Conservation (phyloP, 805 yeast species). For the Soucietia sequanensis region DNA sequence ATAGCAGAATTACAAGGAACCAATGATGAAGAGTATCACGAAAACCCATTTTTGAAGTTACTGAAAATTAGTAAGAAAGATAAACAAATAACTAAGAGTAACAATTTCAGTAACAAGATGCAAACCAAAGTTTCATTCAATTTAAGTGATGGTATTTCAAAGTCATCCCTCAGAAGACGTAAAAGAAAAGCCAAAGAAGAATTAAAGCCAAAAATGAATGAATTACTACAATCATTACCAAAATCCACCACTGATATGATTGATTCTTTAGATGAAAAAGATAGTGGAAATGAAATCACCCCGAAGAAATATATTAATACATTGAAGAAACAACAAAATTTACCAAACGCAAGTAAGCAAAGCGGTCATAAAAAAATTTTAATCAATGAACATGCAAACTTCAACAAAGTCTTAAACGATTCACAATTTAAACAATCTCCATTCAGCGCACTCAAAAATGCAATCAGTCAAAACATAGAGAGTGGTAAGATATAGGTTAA, state of each 20-base stretch:
- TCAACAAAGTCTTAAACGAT: conserved; percentile 56
- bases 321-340: conserved; percentile 30
- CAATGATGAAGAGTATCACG: conserved; percentile 21
- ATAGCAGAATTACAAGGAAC: conserved; percentile 24
- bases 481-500: not conserved
- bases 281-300: conserved; percentile 2
- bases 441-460: conserved; percentile 61
- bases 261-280: conserved; percentile 3
- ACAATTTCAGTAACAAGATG: conserved; percentile 31
- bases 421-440: conserved; percentile 57
- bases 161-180: conserved; percentile 63
- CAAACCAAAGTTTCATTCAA: conserved; percentile 27
- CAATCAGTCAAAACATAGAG: conserved; percentile 33
- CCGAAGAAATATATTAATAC: conserved; percentile 18
- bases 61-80: conserved; percentile 54
- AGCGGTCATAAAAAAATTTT: conserved; percentile 49
- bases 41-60: conserved; percentile 52
- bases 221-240: conserved; percentile 53
- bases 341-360: conserved; percentile 50
- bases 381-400: conserved; percentile 55
- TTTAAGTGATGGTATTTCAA: conserved; percentile 53
- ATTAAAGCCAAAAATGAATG: conserved; percentile 66
- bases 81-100: conserved; percentile 42
- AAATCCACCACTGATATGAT: conserved; percentile 24
- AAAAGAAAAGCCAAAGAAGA: conserved; percentile 60